Evolutionary conservation across 345 rosid genomes (phyloP).

Genomic region (Rhizophora mangle): DNA sequence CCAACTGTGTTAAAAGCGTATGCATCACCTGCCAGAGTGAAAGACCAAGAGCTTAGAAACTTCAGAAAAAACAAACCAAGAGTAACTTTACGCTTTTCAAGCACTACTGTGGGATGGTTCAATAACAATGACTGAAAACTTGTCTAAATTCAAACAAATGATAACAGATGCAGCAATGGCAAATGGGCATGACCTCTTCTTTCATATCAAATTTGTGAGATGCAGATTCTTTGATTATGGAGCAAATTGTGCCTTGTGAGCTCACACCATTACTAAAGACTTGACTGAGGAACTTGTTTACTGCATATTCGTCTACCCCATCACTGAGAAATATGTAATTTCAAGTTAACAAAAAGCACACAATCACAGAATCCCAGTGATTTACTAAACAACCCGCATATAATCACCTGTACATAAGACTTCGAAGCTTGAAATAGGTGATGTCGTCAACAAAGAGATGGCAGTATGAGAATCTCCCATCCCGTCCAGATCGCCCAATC

Average conservation of each 20-base stretch:
- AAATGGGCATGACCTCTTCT: conserved; percentile 64
- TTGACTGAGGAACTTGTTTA: conserved; percentile 74
- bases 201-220: conserved; percentile 81
- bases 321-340: conserved; percentile 53
- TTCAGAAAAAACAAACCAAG: neutral
- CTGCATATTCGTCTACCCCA: conserved; percentile 88
- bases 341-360: conserved; percentile 13
- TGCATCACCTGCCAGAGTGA: conserved; percentile 73
- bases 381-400: neutral
- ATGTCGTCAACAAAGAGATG: conserved; percentile 76
- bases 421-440: conserved; percentile 82
- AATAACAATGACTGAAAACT: conserved; percentile 1
- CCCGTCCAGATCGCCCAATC: conserved; percentile 96
- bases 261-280: conserved; percentile 50
- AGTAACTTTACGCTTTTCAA: conserved; percentile 2
- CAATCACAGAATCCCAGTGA: conserved; percentile 1
- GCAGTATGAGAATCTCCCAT: conserved; percentile 79
- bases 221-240: conserved; percentile 71
- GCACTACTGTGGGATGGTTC: neutral
- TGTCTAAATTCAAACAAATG: neutral
- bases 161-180: conserved; percentile 16
- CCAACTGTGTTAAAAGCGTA: conserved; percentile 82
- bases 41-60: conserved; percentile 11
- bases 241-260: conserved; percentile 47
- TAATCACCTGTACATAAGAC: conserved; percentile 79